phyloP scores from a whole-genome alignment of 768 basidiomycete genomes.

The Dioszegia hungarica region DNA sequence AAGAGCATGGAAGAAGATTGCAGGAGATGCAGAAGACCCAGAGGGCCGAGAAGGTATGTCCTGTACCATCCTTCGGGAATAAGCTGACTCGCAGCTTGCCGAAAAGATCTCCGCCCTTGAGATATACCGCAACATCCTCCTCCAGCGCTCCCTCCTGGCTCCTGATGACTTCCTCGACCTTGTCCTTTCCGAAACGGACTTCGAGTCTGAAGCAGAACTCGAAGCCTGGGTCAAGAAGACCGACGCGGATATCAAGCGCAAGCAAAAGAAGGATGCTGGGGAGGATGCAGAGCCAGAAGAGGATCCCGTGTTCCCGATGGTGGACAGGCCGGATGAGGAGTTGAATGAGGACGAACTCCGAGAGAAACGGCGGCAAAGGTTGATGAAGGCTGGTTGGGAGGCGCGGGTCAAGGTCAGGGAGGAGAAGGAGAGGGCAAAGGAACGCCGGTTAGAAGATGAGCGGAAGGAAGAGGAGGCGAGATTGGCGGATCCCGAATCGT shows the following conservation, averaged over 20 bases:
- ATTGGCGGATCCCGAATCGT: conserved; percentile 63
- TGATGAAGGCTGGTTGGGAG: conserved; percentile 90
- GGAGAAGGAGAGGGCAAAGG: conserved; percentile 81
- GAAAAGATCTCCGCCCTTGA: conserved; percentile 53
- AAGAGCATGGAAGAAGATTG: conserved; percentile 78
- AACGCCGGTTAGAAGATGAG: conserved; percentile 36
- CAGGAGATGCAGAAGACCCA: conserved; percentile 87
- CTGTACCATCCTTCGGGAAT: not conserved
- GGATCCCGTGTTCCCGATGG: conserved; percentile 73
- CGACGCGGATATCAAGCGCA: conserved; percentile 68
- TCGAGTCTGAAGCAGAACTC: conserved; percentile 55
- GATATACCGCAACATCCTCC: conserved; percentile 51
- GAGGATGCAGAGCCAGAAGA: conserved; percentile 66
- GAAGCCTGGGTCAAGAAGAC: conserved; percentile 69
- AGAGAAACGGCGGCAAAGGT: conserved; percentile 88
- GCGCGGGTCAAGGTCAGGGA: conserved; percentile 74
- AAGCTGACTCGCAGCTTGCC: not conserved
- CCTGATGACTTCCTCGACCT: conserved; percentile 67
- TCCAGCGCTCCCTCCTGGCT: conserved; percentile 41
- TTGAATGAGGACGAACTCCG: conserved; percentile 87
- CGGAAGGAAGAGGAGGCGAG: conserved; percentile 70
- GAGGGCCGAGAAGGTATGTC: conserved; percentile 63
- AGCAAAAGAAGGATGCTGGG: conserved; percentile 73
- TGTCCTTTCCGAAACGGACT: conserved; percentile 54
- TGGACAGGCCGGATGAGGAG: conserved; percentile 87